Conservation (phyloP, 2,329 filamentous ascomycete species). For the Verticillium alfalfae region DNA sequence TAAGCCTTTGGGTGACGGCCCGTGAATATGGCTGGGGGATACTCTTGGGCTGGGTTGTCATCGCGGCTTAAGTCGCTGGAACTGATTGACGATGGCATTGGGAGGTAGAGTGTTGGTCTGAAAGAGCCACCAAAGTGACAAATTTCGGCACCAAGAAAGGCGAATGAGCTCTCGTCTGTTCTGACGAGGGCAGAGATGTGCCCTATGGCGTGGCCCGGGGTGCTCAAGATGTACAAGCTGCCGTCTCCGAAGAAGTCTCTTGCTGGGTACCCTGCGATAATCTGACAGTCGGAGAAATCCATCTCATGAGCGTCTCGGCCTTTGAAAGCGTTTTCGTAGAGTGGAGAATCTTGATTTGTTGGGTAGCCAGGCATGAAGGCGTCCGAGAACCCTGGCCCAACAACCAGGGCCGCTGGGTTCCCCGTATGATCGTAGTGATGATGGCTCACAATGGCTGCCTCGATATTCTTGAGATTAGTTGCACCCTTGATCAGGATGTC, state of each 20-base stretch:
- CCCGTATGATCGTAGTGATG: slow-evolving; percentile 20
- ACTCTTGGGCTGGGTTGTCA: not conserved
- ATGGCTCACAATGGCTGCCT: slow-evolving; percentile 10
- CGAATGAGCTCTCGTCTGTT: no score
- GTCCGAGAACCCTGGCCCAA: slow-evolving; percentile 15
- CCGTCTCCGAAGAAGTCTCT: slow-evolving; percentile 6
- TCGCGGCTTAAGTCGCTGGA: not conserved
- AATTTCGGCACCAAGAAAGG: no score
- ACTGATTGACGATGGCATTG: slow-evolving; percentile 6
- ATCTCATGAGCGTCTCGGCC: slow-evolving; percentile 4
- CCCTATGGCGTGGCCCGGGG: no score
- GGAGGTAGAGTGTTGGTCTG: slow-evolving; percentile 24
- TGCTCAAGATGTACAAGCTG: slow-evolving; percentile 5
- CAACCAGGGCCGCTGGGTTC: slow-evolving; percentile 15
- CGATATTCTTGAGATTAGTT: not conserved
- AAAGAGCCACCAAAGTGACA: slow-evolving; percentile 24
- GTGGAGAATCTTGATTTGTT: slow-evolving; percentile 1
- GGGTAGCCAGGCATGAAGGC: slow-evolving; percentile 11
- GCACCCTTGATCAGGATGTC: not conserved
- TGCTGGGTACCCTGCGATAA: slow-evolving; percentile 1
- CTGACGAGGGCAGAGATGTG: no score
- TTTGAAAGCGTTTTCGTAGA: slow-evolving; percentile 8
- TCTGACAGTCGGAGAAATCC: not conserved
- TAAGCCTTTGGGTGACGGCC: not conserved
- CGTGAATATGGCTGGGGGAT: not conserved